Evolutionary conservation across 805 yeast species (phyloP).

Genomic region (Starmera quercuum): DNA sequence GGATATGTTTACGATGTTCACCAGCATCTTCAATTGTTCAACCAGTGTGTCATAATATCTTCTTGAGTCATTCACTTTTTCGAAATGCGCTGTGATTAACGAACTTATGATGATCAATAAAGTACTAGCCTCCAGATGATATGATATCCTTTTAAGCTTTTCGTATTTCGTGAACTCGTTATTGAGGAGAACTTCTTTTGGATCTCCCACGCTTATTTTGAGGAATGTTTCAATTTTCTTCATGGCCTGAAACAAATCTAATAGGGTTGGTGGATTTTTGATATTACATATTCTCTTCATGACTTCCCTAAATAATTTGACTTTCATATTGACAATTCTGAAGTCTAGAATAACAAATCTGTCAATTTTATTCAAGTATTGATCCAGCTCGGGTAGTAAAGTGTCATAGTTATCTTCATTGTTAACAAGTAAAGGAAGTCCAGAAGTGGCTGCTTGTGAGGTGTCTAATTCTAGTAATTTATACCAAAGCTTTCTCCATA

Average conservation of each 20-base stretch:
- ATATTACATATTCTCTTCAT: slow-evolving; percentile 25
- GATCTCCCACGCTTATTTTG: slow-evolving; percentile 18
- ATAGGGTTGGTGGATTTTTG: slow-evolving; percentile 24
- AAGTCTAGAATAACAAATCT: slow-evolving; percentile 25
- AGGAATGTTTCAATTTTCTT: slow-evolving; percentile 27
- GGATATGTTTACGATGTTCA: slow-evolving; percentile 26
- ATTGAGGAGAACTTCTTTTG: slow-evolving; percentile 12
- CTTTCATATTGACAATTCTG: slow-evolving; percentile 22
- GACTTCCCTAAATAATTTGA: slow-evolving; percentile 23
- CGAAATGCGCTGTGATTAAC: slow-evolving; percentile 34
- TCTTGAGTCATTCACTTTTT: slow-evolving; percentile 18
- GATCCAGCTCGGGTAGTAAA: slow-evolving; percentile 23
- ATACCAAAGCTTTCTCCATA: slow-evolving; percentile 21
- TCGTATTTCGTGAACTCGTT: slow-evolving; percentile 7
- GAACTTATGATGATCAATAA: slow-evolving; percentile 26
- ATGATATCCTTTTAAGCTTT: slow-evolving; percentile 15
- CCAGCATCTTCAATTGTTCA: slow-evolving; percentile 19
- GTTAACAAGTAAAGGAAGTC: slow-evolving; percentile 10
- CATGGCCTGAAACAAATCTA: slow-evolving; percentile 24
- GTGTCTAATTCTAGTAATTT: slow-evolving; percentile 17
- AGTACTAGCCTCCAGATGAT: slow-evolving; percentile 20
- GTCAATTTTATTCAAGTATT: slow-evolving; percentile 29
- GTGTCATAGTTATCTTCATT: slow-evolving; percentile 15
- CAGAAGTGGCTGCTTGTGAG: slow-evolving; percentile 6
- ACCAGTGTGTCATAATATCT: slow-evolving; percentile 28